These are phyloP conservation scores for Myochromella boudieri DNA, from an alignment of 768 basidiomycete species.

Conservation along the genomic window DNA sequence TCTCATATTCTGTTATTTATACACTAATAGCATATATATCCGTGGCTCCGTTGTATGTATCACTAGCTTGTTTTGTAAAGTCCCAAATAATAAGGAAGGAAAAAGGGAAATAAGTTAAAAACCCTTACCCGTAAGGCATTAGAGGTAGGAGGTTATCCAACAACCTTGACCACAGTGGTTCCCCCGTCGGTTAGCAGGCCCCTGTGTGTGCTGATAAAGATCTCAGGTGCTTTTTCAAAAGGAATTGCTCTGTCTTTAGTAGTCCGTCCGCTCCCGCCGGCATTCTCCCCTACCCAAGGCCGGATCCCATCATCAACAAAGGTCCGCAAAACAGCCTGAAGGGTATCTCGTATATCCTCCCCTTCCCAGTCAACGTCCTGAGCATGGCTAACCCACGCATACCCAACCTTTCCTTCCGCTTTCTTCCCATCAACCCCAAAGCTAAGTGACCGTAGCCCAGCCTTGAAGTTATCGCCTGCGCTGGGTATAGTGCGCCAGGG, in stretches of 20 bases:
- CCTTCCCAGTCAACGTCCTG: constrained; percentile 87
- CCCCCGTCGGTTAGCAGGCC: constrained; percentile 40
- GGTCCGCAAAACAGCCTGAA: constrained; percentile 40
- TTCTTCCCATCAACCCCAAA: constrained; percentile 28
- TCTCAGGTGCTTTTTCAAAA: constrained; percentile 54
- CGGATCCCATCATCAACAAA: constrained; percentile 18
- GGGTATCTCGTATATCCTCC: constrained; percentile 58
- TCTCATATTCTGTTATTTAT: background rate
- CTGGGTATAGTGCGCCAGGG: constrained; percentile 66
- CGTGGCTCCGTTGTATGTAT: constrained; percentile 6
- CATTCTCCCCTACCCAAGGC: constrained; percentile 18
- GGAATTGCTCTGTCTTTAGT: constrained; percentile 36
- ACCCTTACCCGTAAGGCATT: background rate
- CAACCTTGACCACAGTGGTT: constrained; percentile 45
- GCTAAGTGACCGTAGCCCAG: constrained; percentile 65
- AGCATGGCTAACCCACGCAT: constrained; percentile 79
- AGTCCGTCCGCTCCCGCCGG: background rate
- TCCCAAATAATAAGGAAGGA: too few species aligned
- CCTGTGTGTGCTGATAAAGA: constrained; percentile 39
- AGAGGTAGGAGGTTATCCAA: constrained; percentile 21
- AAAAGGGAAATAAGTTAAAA: too few species aligned
- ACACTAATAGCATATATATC: constrained; percentile 5
- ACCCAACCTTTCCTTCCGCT: constrained; percentile 52
- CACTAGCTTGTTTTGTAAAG: too few species aligned
- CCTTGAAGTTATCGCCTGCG: constrained; percentile 70